Conservation (phyloP, 176 grass and related monocot genomes). For the Zea luxurians region DNA sequence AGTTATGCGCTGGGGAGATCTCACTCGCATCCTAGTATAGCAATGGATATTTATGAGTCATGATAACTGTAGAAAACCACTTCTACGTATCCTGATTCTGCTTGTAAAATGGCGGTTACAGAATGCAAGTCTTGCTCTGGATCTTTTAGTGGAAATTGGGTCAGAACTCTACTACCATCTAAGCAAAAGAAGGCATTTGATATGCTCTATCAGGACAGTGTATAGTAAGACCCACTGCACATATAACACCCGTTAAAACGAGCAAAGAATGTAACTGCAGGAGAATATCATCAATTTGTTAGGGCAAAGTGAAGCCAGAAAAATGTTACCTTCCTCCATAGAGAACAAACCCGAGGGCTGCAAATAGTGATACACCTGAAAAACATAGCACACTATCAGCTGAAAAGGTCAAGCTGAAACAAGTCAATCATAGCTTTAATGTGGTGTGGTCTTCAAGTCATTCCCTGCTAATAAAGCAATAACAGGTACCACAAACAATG, state of each 20-base stretch:
- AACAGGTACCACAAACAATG: not conserved
- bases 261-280: not conserved
- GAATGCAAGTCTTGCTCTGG: slow-evolving; percentile 2
- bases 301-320: not conserved
- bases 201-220: slow-evolving; percentile 2
- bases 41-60: not conserved
- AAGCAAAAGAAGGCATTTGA: not conserved
- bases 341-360: slow-evolving; percentile 84
- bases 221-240: not conserved
- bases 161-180: slow-evolving; percentile 14
- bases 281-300: not conserved
- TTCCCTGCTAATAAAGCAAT: not conserved
- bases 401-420: slow-evolving; percentile 21
- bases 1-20: not conserved
- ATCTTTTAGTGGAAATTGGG: slow-evolving; percentile 2
- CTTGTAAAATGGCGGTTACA: not conserved
- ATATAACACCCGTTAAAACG: not conserved
- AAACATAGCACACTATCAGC: slow-evolving; percentile 28
- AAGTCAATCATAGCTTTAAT: not conserved
- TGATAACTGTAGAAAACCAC: not conserved
- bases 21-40: slow-evolving; percentile 8
- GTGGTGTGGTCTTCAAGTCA: not conserved
- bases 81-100: slow-evolving; percentile 2
- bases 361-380: slow-evolving; percentile 86
- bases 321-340: slow-evolving; percentile 82